Evolutionary conservation across 1,284 basidiomycete genomes (phyloP), one percentile per base, ranked within the genome.

Genomic region (Phenoliferia sp.): DNA sequence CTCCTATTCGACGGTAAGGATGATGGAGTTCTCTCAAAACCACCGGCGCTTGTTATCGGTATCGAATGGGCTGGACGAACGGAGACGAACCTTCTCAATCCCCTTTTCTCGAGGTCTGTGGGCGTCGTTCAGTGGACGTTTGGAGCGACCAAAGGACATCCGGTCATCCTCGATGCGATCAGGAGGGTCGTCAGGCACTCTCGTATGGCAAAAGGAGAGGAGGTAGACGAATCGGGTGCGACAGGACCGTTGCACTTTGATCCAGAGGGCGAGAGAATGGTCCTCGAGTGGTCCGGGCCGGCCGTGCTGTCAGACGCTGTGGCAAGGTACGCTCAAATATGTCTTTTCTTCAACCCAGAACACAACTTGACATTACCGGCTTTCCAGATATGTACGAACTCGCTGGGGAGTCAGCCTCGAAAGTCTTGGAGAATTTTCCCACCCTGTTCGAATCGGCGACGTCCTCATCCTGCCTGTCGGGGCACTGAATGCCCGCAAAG

Each of bases 41-140:
- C 59, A 9, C 64, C 64, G 16, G 33, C 52, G 2, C 44, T 67
- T n/a, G 31, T 67, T 39, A 39, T 67, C 36, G 66, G 61, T 19
- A 26, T 67, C 31, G 66, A 67, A 39, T 67, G 66, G 65, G 31
- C 62, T 1, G 56, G 58, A 12, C 36, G 32, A 9, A 57, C 60
- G 10, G 50, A 67, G 36, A 7, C 4, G 15, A 67, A 67, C 50
- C 1, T 15, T 69, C 52, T 66, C n/a, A 59, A 59, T 12, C 66
- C 73, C 28, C 65, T 67, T 3, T 76, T 71, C 59, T 70, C 64
- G 17, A 57, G 76, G 9, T 70, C 71, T 9, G 52, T 76, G 3
- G 75, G 76, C 56, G 29, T 77, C 50, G 72, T 72, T 0, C 76
- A 77, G 64, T 77, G 76, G 76, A 73, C 75, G 2, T 71, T 77